These are phyloP conservation scores for Scenedesmus sp. DNA, from an alignment of 163 green algal species.

Conservation along the genomic window DNA sequence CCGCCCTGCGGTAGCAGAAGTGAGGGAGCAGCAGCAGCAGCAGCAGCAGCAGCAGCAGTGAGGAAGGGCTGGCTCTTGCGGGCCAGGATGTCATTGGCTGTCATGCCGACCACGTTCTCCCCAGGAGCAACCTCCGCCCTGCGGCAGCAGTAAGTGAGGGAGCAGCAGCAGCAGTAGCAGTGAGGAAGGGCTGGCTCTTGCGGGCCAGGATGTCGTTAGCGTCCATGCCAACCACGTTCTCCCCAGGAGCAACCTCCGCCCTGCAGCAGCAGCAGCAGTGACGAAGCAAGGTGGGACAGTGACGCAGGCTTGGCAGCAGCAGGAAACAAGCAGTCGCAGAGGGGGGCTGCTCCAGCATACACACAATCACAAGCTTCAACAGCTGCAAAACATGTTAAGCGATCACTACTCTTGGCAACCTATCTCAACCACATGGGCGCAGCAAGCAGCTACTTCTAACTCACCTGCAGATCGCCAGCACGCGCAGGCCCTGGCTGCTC, in stretches of 20 bases:
- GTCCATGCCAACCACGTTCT: constrained; percentile 29
- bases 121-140: constrained; percentile 47
- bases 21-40: background rate
- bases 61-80: constrained; percentile 49
- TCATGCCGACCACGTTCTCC: constrained; percentile 39
- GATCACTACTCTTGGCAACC: too few relatives aligned
- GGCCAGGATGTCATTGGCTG: constrained; percentile 5
- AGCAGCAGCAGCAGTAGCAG: background rate
- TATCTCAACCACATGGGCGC: too few relatives aligned
- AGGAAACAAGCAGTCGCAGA: background rate
- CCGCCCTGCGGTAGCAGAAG: constrained; percentile 37
- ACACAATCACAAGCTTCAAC: too few relatives aligned
- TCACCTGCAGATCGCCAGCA: constrained; percentile 54
- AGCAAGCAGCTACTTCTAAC: background rate
- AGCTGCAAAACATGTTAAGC: too few relatives aligned
- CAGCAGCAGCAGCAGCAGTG: background rate
- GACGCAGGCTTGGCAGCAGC: background rate
- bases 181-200: background rate
- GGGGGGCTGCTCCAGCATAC: too few relatives aligned
- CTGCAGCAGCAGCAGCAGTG: background rate
- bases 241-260: background rate
- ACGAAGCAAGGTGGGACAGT: background rate
- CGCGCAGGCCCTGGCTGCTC: constrained; percentile 44
- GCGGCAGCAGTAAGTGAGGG: background rate
- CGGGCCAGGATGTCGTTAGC: constrained; percentile 32